Evolutionary conservation across 73 alveolate species (phyloP), one percentile per base, ranked within the genome.

Genomic region (Paramecium biaurelia): DNA sequence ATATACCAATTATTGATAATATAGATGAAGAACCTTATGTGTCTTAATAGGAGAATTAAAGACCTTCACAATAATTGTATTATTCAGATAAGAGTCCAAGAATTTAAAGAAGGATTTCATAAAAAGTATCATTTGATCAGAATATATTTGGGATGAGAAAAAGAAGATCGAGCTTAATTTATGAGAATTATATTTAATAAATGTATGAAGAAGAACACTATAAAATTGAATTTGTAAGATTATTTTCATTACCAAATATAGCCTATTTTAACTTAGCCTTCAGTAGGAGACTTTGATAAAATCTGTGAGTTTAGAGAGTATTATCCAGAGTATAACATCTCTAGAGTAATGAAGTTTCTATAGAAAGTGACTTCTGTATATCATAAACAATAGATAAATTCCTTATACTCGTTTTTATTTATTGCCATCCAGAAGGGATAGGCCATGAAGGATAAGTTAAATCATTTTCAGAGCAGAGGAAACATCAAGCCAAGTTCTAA

Each of bases 231-330:
- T 72, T 72, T 24, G 74, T 79, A 47, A 79, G 20, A 41, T 30
- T 20, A 10, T 8, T 6, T 21, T 79, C 23, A 47, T 79, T 14
- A 23, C 47, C 11, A 18, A 18, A 5, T 34, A 21, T 26, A 41
- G 74, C 74, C 70, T 6, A 42, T 79, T 6, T 21, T 79, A 1
- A 79, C 90, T 20, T 26, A 79, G 28, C 90, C 90, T 0, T 79
- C 90, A 0, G 70, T 79, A 42, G 90, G 90, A 43, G 90, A 47
- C 9, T 79, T 79, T 12, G 90, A 79, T 79, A 79, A 45, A 20
- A 79, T 79, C 23, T 41, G 63, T 14, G 72, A 79, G n/a, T 79
- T 79, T 23, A 79, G 90, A 34, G 56, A 43, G 28, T 79, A 30
- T 45, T 79, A 42, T 79, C 90, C 90, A 21, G 47, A 79, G n/a